Evolutionary conservation across 805 yeast species (phyloP), one percentile per base, ranked within the genome.

Genomic region (Spathaspora girioi): DNA sequence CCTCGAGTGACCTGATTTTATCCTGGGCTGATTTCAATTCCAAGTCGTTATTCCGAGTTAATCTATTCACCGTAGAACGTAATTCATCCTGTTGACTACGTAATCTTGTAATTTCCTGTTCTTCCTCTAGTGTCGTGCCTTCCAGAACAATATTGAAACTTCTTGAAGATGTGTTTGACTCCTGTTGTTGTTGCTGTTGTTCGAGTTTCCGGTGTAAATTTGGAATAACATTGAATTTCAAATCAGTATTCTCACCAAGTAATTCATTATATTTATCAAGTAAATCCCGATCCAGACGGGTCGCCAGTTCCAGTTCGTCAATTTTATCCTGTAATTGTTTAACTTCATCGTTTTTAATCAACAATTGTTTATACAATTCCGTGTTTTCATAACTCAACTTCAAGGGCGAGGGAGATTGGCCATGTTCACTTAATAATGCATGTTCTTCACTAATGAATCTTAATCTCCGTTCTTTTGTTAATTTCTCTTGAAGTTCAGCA

Each of bases 401-500:
- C 29, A 83, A 69, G 15, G 82, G 69, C 47, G 81, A 75, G 27
- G 88, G 84, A 27, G 72, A 63, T 47, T 70, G 67, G 10, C 83
- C 81, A 56, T 78, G 71, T 55, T 83, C 87, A 54, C 75, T 63
- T 38, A 83, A 64, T 32, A 86, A 61, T 0, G 84, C 80, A 56
- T 85, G 84, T 55, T 86, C 92, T 59, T 87, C 94, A 27, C 89
- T 84, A 27, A 85, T 80, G 56, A 79, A 83, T 48, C 96, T 68
- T 50, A 82, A 77, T 56, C 80, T 71, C 54, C 93, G 73, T 62
- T 88, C 93, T 29, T 80, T 82, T 50, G 79, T 81, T 51, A 88
- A 63, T 54, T 79, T 78, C 44, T 79, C 80, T 41, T 84, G 79
- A 51, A 88, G 61, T 19, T 78, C 78, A 1, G 79, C 73, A 27